Evolutionary conservation across 1,284 basidiomycete genomes (phyloP), one percentile per base, ranked within the genome.

Genomic region (Vanrija humicola): DNA sequence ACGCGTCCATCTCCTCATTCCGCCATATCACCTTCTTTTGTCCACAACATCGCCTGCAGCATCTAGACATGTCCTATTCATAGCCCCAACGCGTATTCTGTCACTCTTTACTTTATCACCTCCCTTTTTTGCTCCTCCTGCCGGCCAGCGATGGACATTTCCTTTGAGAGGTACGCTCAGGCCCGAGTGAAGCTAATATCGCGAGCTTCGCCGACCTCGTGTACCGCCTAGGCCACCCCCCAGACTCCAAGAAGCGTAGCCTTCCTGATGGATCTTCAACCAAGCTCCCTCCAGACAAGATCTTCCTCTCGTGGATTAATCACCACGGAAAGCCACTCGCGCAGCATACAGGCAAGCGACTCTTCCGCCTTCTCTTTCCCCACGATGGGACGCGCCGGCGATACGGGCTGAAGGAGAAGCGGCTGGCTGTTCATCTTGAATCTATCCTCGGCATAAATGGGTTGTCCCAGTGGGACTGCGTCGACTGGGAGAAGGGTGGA

Each of bases 281-380:
- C 10, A 52, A 42, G 1, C 23, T 59, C 8, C 1, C 63, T 0
- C 64, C 70, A 0, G 43, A 45, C 0, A 54, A 64, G 34, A 69
- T 72, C 52, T 74, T 76, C 55, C 29, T 51, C 18, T 68, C 67
- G n/a, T 77, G 69, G 67, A 54, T 74, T 8, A 54, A 62, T 29
- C 61, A 67, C 46, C 64, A 66, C 2, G 58, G 61, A 3, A 46
- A 49, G 12, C 69, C 72, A 1, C 52, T 73, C 14, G 59, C 63
- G 1, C 48, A 34, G 0, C 48, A 61, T 2, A 70, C 67, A 0
- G 73, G 75, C 8, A 72, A 74, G 45, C 62, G 73, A 21, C 56
- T 89, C 29, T 85, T 92, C 65, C 82, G 84, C 1, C 71, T 91
- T 3, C 76, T 93, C n/a, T 91, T 91, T 68, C 90, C 90, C 0